These are phyloP conservation scores for Geranium rotundifolium DNA, from an alignment of 345 rosid species.

Conservation along the genomic window DNA sequence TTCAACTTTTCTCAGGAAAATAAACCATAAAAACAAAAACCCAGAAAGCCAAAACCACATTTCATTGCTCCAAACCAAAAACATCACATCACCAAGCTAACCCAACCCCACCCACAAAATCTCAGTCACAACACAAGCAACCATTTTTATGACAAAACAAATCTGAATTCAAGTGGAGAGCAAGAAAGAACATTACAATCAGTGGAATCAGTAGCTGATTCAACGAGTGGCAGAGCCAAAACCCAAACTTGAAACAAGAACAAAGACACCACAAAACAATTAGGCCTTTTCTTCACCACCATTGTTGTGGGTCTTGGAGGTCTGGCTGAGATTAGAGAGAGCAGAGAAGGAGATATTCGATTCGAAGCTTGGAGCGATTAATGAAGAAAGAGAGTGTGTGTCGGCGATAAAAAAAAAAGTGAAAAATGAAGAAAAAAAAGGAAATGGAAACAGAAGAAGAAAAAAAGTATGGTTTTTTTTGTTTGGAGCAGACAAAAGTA, in stretches of 20 bases:
- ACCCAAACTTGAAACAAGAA: conserved; percentile 10
- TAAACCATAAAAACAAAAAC: background rate
- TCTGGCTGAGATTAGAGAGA: background rate
- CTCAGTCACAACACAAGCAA: background rate
- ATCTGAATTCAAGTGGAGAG: background rate
- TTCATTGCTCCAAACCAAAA: background rate
- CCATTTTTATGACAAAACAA: background rate
- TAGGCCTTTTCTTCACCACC: conserved; percentile 4
- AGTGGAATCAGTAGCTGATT: conserved; percentile 27
- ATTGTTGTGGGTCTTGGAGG: conserved; percentile 1
- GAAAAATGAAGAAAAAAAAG: no score
- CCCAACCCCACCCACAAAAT: background rate
- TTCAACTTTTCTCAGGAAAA: background rate
- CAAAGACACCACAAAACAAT: background rate
- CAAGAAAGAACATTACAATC: conserved; percentile 20
- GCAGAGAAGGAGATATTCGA: conserved; percentile 5
- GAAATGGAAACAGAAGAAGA: no score
- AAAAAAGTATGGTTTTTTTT: no score
- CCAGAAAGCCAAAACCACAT: background rate
- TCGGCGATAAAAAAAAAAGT: no score
- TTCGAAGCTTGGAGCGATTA: conserved; percentile 12
- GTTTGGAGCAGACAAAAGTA: no score
- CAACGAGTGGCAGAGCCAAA: conserved; percentile 18
- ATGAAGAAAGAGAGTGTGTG: conserved; percentile 4
- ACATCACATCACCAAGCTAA: background rate